phyloP scores from a whole-genome alignment of 352 stramenopile genomes.

The Globisporangium orthogonon region DNA sequence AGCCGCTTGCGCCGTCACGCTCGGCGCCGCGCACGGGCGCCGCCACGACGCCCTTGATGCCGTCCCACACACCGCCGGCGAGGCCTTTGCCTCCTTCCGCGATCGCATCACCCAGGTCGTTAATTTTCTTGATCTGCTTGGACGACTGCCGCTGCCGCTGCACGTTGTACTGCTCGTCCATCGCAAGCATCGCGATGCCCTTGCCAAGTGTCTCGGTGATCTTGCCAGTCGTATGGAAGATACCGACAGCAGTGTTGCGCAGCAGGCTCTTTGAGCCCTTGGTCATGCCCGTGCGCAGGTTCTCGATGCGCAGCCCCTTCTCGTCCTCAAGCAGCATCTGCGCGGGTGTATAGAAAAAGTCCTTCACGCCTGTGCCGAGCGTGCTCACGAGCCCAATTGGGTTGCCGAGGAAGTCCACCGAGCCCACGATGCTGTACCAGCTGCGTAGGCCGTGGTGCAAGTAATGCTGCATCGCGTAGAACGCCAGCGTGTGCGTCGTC shows the following conservation, averaged over 20 bases:
- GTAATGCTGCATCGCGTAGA: conserved; percentile 87
- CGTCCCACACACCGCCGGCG: conserved; percentile 74
- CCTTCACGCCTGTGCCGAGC: conserved; percentile 86
- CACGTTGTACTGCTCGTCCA: conserved; percentile 86
- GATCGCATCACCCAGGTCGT: conserved; percentile 73
- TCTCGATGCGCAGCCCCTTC: conserved; percentile 78
- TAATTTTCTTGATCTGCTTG: conserved; percentile 69
- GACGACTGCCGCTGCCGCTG: conserved; percentile 73
- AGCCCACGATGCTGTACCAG: conserved; percentile 88
- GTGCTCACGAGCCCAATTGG: conserved; percentile 88
- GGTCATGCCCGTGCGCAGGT: conserved; percentile 83
- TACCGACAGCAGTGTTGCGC: conserved; percentile 80
- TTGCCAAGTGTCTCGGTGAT: conserved; percentile 88
- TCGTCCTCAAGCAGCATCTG: conserved; percentile 91
- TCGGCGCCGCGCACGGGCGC: conserved; percentile 74
- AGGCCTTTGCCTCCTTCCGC: conserved; percentile 78
- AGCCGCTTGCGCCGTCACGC: conserved; percentile 66
- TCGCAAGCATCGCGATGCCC: conserved; percentile 75
- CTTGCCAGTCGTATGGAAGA: conserved; percentile 88
- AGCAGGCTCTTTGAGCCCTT: conserved; percentile 86
- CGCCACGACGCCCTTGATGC: conserved; percentile 73
- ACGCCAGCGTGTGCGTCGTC: conserved; percentile 76
- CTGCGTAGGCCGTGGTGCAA: conserved; percentile 73
- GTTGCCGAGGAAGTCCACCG: conserved; percentile 88
- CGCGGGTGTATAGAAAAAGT: conserved; percentile 94